Percentiles rank a stretch among this genome's conserved stretches.
Evolutionary conservation across 108 stramenopile genomes (phyloP).

Genomic region (Pinguiococcus pyrenoidosus): DNA sequence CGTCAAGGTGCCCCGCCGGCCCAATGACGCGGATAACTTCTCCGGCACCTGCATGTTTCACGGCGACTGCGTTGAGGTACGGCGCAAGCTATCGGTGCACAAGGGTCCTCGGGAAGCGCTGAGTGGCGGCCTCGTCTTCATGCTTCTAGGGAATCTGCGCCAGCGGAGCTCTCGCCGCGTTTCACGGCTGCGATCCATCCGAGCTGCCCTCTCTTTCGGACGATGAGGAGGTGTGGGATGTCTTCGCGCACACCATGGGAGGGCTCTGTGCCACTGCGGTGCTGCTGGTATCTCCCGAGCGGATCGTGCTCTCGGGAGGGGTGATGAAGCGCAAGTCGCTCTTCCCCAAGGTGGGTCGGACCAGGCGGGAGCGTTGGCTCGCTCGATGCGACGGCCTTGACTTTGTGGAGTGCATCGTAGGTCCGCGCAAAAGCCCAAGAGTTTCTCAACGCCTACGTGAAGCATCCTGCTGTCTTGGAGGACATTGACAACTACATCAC

Average conservation of each 20-base stretch:
- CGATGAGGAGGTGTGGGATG: constrained; percentile 66
- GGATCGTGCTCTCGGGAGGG: constrained; percentile 82
- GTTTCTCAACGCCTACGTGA: constrained; percentile 80
- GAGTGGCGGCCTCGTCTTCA: no score
- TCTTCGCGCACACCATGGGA: constrained; percentile 76
- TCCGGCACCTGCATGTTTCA: constrained; percentile 17
- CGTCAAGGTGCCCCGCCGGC: constrained; percentile 29
- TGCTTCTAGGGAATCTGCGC: no score
- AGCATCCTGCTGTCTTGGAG: constrained; percentile 27
- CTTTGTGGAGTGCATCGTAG: no score
- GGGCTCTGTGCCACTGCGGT: constrained; percentile 68
- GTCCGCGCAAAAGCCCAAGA: no score
- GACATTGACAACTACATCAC: constrained; percentile 16
- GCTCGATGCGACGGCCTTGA: no score
- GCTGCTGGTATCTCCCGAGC: constrained; percentile 59
- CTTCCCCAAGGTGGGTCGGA: constrained; percentile 53
- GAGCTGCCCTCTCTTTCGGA: constrained; percentile 48
- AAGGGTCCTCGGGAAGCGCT: not conserved
- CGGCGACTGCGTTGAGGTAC: constrained; percentile 20
- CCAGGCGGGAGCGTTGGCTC: no score
- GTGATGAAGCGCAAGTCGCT: constrained; percentile 62
- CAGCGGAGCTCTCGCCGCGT: no score
- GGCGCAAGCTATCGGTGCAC: not conserved
- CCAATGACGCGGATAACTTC: constrained; percentile 56
- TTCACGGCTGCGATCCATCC: no score